A percentile compares a stretch with the other conserved stretches of the same genome.
phyloP scores from a whole-genome alignment of 164 flowering plant species.

The Dillenia suffruticosa region DNA sequence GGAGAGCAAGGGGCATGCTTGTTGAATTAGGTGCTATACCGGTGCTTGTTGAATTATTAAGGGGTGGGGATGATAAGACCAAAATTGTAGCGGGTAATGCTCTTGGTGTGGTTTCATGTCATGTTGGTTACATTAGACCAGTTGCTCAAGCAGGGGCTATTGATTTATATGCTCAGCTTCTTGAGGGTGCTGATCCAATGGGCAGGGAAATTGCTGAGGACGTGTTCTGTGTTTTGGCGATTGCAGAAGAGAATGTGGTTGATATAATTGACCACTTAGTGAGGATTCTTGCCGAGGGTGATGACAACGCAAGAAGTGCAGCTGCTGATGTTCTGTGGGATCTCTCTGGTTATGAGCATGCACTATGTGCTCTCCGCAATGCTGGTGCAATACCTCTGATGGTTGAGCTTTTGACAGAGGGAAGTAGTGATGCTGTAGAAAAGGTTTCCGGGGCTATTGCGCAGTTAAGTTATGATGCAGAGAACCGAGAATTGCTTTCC shows the following conservation, averaged over 20 bases:
- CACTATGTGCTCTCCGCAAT: conserved; percentile 22
- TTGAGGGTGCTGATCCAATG: conserved; percentile 28
- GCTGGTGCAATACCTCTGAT: conserved; percentile 46
- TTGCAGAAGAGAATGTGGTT: conserved; percentile 43
- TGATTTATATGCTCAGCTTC: conserved; percentile 45
- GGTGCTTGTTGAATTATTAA: conserved; percentile 32
- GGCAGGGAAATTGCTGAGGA: conserved; percentile 55
- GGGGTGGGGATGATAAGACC: conserved; percentile 26
- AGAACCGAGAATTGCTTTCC: conserved; percentile 30
- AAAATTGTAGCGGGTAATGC: conserved; percentile 48
- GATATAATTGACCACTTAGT: conserved; percentile 35
- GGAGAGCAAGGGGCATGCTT: conserved; percentile 30
- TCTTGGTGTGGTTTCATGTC: conserved; percentile 42
- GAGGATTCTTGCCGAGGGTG: conserved; percentile 36
- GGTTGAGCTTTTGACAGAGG: conserved; percentile 36
- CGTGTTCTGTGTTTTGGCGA: conserved; percentile 45
- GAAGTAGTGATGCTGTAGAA: conserved; percentile 27
- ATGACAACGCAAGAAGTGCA: conserved; percentile 37
- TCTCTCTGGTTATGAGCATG: conserved; percentile 42
- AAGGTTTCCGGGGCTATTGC: conserved; percentile 47
- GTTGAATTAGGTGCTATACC: conserved; percentile 41
- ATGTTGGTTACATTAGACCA: conserved; percentile 34
- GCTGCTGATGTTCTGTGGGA: conserved; percentile 62
- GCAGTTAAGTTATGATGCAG: conserved; percentile 42
- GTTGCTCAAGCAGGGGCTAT: conserved; percentile 53